Evolutionary conservation across 129 eudicot species (phyloP).

Genomic region (Glebionis coronaria): DNA sequence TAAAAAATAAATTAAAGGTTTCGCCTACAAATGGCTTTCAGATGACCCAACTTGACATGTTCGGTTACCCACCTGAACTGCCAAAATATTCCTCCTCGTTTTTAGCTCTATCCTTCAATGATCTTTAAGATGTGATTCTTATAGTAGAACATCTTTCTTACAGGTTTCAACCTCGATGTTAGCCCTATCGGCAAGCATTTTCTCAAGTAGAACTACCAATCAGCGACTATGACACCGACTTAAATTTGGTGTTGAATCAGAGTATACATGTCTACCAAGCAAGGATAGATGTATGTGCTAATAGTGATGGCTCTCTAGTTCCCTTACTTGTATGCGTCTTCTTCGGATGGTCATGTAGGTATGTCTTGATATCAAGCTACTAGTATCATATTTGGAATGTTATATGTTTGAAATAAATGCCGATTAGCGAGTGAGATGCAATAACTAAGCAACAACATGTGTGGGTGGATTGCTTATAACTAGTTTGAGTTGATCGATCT

Average conservation of each 20-base stretch:
- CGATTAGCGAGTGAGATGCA: no score
- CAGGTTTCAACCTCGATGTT: slow-evolving; percentile 59
- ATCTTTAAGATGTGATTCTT: not conserved
- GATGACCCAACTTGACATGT: not conserved
- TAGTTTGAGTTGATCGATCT: no score
- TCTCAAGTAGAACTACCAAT: slow-evolving; percentile 80
- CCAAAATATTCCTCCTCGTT: no score
- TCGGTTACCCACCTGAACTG: no score
- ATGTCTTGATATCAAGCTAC: slow-evolving; percentile 16
- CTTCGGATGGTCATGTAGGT: slow-evolving; percentile 99
- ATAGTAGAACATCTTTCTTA: slow-evolving; percentile 4
- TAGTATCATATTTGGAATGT: not conserved
- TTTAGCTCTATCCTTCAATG: not conserved
- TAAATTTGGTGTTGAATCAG: slow-evolving; percentile 95
- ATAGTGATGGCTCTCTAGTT: slow-evolving; percentile 95
- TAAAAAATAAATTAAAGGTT: not conserved
- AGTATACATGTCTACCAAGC: slow-evolving; percentile 93
- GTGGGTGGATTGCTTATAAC: no score
- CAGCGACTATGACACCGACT: slow-evolving; percentile 86
- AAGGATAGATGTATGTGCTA: slow-evolving; percentile 95
- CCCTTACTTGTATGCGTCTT: slow-evolving; percentile 89
- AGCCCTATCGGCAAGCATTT: slow-evolving; percentile 62
- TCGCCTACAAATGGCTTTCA: no score
- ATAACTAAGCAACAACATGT: no score
- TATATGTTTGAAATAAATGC: no score